A percentile compares a stretch with the other conserved stretches of the same genome.
These are phyloP conservation scores for Yamadazyma epiphylla DNA, from an alignment of 1,139 yeast species.

Conservation along the genomic window DNA sequence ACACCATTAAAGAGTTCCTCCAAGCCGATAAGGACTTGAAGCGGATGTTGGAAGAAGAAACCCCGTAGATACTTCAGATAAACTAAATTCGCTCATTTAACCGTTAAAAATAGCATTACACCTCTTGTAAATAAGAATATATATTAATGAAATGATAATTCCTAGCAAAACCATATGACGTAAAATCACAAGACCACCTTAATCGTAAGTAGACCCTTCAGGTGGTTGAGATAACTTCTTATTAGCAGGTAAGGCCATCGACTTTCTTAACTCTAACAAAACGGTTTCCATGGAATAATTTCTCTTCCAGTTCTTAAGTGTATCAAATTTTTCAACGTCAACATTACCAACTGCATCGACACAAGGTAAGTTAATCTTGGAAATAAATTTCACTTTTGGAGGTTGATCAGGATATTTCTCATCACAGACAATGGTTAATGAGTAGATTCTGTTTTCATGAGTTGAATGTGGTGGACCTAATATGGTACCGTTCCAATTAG, in stretches of 20 bases:
- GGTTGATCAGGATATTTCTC: constrained; percentile 85
- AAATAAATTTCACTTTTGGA: constrained; percentile 73
- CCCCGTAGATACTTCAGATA: no score
- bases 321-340: constrained; percentile 56
- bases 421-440: constrained; percentile 78
- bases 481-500: constrained; percentile 93
- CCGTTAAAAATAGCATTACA: no score
- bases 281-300: constrained; percentile 88
- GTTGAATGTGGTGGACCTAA: constrained; percentile 95
- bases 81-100: no score
- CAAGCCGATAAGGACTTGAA: constrained; percentile 37
- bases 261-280: constrained; percentile 76
- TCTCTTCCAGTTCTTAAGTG: constrained; percentile 82
- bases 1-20: constrained; percentile 31
- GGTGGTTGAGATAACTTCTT: constrained; percentile 87
- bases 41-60: constrained; percentile 27
- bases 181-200: no score
- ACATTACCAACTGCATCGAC: constrained; percentile 75
- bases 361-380: constrained; percentile 87
- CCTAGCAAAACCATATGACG: no score
- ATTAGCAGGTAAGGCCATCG: constrained; percentile 79
- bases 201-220: constrained; percentile 69
- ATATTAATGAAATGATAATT: no score
- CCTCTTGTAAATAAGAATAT: no score
- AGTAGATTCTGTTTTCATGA: constrained; percentile 92